Evolutionary conservation across 148 eudicot species (phyloP), one percentile per base, ranked within the genome.

Genomic region (Fagopyrum esculentum): DNA sequence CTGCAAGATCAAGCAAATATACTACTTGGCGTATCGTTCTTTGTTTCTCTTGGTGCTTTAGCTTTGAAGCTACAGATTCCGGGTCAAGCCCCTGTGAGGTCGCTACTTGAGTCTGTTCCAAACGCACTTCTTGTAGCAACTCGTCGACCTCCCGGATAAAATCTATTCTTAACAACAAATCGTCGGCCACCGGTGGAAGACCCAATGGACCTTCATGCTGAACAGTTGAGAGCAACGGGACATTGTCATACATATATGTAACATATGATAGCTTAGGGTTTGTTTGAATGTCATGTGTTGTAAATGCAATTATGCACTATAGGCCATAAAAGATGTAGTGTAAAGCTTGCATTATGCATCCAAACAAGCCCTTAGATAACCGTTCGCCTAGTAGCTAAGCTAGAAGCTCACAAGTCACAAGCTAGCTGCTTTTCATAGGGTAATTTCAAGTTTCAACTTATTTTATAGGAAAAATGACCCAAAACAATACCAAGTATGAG

Each of bases 191-290:
- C 56, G 83, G 54, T 30, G 83, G 79, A 43, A 89, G 93, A 72
- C 88, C 86, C 73, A 96, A 16, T 6, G 90, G 97, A 5, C 99
- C 99, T 80, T 90, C 78, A 80, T 92, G 98, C 99, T 93, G 85
- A 17, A 26, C 17, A 66, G 71, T 12, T 59, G 75, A 45, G 35
- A 71, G 48, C 71, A 52, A 75, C 79, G 43, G 63, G 13, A 73
- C 74, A 74, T 66, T 78, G 10, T 40, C 74, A 44, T 35, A 35
- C 40, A 35, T 35, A 35, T 35, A 6, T 46, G 2, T 46, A 56
- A 60, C 59, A 59, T 52, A 17, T 35, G 3, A 35, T 35, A 17
- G 15, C 69, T 16, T 47, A 47, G 29, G 49, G 9, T 49, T 9
- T 22, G 63, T 6, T 19, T 22, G n/a, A 4, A 12, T 52, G 63